phyloP scores from a whole-genome alignment of 441 rosid genomes.

The Breynia disticha region DNA sequence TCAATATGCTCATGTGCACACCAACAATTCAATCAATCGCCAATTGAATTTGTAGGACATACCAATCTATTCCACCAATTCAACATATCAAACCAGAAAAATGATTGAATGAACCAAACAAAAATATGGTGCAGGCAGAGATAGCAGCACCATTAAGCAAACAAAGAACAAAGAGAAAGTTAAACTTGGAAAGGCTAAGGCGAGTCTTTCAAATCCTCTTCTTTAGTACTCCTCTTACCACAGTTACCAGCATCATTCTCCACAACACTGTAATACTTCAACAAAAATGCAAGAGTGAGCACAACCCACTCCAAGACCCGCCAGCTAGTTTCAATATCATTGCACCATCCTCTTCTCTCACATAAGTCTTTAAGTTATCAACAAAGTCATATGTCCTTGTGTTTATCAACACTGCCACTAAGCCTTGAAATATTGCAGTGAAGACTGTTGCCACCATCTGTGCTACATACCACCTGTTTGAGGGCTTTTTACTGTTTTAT shows the following conservation, averaged over 20 bases:
- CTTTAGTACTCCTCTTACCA: conserved; percentile 32
- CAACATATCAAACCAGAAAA: too few relatives aligned
- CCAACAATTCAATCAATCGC: too few relatives aligned
- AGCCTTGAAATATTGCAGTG: conserved; percentile 79
- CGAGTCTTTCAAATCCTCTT: conserved; percentile 65
- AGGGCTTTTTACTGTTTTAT: too few relatives aligned
- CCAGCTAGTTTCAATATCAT: conserved; percentile 71
- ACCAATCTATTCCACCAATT: too few relatives aligned
- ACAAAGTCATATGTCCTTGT: conserved; percentile 56
- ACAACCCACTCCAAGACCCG: conserved; percentile 75
- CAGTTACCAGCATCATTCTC: conserved; percentile 24
- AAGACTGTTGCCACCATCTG: conserved; percentile 82
- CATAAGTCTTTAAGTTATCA: conserved; percentile 48
- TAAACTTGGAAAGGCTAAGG: conserved; percentile 83
- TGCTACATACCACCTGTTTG: conserved; percentile 49
- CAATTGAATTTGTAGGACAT: too few relatives aligned
- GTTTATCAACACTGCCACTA: conserved; percentile 62
- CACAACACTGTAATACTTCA: conserved; percentile 54
- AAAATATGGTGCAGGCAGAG: too few relatives aligned
- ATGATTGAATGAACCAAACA: too few relatives aligned
- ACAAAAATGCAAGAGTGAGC: conserved; percentile 69
- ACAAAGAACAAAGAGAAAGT: background rate
- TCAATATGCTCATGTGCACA: too few relatives aligned
- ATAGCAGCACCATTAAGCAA: too few relatives aligned
- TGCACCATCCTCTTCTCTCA: conserved; percentile 57